These are phyloP conservation scores for Hymenoscyphus fraxineus DNA, from an alignment of 2,329 filamentous ascomycete species.

Conservation along the genomic window DNA sequence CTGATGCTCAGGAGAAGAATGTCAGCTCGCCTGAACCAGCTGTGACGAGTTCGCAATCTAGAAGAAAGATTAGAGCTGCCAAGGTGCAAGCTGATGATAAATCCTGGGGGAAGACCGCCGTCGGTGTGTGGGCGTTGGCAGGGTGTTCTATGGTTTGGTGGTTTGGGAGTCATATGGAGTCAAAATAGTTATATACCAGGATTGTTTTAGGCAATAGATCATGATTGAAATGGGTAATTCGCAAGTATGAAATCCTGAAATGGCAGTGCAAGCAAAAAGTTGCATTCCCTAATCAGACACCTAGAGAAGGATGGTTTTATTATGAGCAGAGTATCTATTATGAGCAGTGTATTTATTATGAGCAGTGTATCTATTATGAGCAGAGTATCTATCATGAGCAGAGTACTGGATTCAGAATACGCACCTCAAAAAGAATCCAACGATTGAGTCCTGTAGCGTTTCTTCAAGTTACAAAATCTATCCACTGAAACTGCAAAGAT, in stretches of 20 bases:
- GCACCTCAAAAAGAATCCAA: no score
- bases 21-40: constrained; percentile 22
- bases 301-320: no score
- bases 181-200: background rate
- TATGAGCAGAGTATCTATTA: no score
- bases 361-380: no score
- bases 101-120: constrained; percentile 63
- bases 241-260: background rate
- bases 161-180: constrained; percentile 36
- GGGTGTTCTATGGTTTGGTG: constrained; percentile 59
- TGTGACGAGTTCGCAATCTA: constrained; percentile 14
- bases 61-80: constrained; percentile 44
- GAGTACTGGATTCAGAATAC: no score
- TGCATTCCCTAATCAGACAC: no score
- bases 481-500: no score
- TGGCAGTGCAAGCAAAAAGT: no score
- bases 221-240: background rate
- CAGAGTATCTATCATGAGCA: no score
- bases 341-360: no score
- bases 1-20: constrained; percentile 33
- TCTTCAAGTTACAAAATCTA: no score
- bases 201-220: background rate
- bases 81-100: constrained; percentile 62
- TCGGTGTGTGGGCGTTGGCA: constrained; percentile 59
- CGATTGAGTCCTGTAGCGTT: no score